These are phyloP conservation scores for Plectosphaerella sp. DNA, from an alignment of 2,329 filamentous ascomycete genomes.

Conservation along the genomic window DNA sequence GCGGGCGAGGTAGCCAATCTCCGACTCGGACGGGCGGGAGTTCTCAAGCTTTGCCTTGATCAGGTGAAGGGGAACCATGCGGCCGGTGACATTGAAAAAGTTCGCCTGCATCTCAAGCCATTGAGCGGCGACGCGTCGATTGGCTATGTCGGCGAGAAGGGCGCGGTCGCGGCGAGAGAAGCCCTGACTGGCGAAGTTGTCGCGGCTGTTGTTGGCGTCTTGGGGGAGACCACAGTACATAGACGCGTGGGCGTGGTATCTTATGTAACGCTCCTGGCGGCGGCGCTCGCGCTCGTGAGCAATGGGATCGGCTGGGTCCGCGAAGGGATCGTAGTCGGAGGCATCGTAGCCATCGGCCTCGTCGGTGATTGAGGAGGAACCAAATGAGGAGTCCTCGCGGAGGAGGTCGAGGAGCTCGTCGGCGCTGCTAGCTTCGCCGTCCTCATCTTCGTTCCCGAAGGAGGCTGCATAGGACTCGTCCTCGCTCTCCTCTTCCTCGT, in stretches of 20 bases:
- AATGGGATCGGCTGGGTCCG: neutral
- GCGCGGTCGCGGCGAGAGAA: slow-evolving; percentile 25
- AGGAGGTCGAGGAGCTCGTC: slow-evolving; percentile 12
- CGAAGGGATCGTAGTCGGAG: slow-evolving; percentile 9
- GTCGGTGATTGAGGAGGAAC: slow-evolving; percentile 8
- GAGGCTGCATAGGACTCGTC: slow-evolving; percentile 2
- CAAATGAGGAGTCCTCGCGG: slow-evolving; percentile 18
- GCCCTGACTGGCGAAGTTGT: slow-evolving; percentile 15
- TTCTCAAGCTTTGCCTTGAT: slow-evolving; percentile 28
- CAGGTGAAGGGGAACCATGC: slow-evolving; percentile 31
- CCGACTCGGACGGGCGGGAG: slow-evolving; percentile 15
- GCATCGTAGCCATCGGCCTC: slow-evolving; percentile 4
- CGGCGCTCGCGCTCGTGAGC: slow-evolving; percentile 12
- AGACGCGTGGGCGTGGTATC: slow-evolving; percentile 20
- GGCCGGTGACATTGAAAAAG: slow-evolving; percentile 37
- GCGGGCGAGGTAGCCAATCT: slow-evolving; percentile 2
- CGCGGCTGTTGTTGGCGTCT: neutral
- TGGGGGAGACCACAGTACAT: slow-evolving; percentile 19
- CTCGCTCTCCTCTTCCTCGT: neutral
- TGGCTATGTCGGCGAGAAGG: slow-evolving; percentile 29
- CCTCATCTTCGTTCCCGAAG: neutral
- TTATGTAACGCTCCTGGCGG: slow-evolving; percentile 24
- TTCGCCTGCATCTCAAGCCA: slow-evolving; percentile 40
- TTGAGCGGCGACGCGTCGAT: slow-evolving; percentile 22
- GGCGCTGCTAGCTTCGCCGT: neutral